These are phyloP conservation scores for Oldenlandia corymbosa DNA, from an alignment of 257 asterid species.

Conservation along the genomic window DNA sequence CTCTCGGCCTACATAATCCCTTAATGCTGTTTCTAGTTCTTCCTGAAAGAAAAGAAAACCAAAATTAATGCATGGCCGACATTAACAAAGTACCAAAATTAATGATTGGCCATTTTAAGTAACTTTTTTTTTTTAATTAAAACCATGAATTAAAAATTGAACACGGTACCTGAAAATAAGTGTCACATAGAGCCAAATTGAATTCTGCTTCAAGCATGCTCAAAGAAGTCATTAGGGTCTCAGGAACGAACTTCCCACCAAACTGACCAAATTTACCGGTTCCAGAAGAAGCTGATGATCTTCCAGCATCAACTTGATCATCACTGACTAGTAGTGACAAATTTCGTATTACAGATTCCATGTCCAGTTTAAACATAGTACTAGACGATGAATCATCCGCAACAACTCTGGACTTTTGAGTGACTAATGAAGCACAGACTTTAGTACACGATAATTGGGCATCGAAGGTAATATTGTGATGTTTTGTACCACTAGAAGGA, in stretches of 20 bases:
- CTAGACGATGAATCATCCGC: neutral
- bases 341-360: too few relatives aligned
- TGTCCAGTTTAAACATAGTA: neutral
- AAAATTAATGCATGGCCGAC: too few relatives aligned
- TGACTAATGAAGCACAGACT: neutral
- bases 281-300: neutral
- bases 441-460: neutral
- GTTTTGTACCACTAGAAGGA: neutral
- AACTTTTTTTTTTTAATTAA: too few relatives aligned
- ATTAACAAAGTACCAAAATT: too few relatives aligned
- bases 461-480: neutral
- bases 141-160: neutral
- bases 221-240: conserved; percentile 48
- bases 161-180: conserved; percentile 57
- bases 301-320: neutral
- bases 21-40: conserved; percentile 41
- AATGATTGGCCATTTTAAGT: too few relatives aligned
- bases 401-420: conserved; percentile 9
- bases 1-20: conserved; percentile 75
- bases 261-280: conserved; percentile 58
- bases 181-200: conserved; percentile 31
- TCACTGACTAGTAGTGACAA: conserved; percentile 1
- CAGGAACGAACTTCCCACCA: conserved; percentile 74
- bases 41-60: conserved; percentile 20
- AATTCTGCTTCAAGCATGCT: conserved; percentile 49